Percentiles rank a stretch among this genome's conserved stretches.
Evolutionary conservation across 75 land plant species (phyloP).

Genomic region (Adiantum capillusveneris): DNA sequence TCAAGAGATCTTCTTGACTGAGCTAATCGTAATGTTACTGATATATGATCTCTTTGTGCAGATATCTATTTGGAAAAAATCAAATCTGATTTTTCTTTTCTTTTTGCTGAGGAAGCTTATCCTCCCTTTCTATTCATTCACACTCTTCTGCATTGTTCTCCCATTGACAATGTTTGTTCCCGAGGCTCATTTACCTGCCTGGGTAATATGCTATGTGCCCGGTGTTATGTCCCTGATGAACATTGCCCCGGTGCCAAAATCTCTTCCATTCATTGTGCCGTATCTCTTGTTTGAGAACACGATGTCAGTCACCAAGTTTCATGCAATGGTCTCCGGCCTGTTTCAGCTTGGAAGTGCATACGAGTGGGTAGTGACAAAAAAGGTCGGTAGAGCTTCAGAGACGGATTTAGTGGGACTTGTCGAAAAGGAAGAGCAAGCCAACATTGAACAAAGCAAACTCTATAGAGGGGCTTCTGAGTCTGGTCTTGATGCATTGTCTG

Average conservation of each 20-base stretch:
- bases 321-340: conserved; percentile 90
- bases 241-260: conserved; percentile 64
- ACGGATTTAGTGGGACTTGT: conserved; percentile 41
- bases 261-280: conserved; percentile 72
- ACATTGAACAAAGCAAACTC: conserved; percentile 11
- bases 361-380: too few species aligned
- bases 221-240: conserved; percentile 72
- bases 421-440: conserved; percentile 22
- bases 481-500: conserved; percentile 41
- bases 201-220: conserved; percentile 90
- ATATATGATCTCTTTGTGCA: conserved; percentile 26
- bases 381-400: conserved; percentile 73
- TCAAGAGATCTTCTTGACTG: background rate
- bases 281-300: conserved; percentile 84
- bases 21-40: background rate
- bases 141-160: conserved; percentile 80
- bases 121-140: conserved; percentile 80
- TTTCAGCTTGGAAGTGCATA: too few species aligned
- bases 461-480: conserved; percentile 51
- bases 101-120: conserved; percentile 78
- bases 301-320: conserved; percentile 90
- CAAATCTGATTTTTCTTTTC: conserved; percentile 64
- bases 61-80: conserved; percentile 64
- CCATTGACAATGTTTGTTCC: conserved; percentile 90
- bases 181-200: conserved; percentile 65